Evolutionary conservation across 2,329 filamentous ascomycete species (phyloP).

Genomic region (Claviceps spartinae): DNA sequence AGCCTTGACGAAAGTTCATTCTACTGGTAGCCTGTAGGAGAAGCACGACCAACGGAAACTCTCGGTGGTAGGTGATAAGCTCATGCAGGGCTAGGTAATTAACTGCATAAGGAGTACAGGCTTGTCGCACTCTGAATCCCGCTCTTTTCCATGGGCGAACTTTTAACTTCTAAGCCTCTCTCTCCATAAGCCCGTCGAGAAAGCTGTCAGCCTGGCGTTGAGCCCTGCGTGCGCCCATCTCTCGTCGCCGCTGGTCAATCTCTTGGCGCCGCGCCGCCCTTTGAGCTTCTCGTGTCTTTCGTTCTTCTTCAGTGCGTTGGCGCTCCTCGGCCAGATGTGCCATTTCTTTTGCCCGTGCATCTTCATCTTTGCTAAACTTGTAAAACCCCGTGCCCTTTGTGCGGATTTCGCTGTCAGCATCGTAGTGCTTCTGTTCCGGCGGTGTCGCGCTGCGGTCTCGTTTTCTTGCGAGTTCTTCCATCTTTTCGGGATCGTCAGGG

Average conservation of each 20-base stretch:
- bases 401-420: slow-evolving; percentile 69
- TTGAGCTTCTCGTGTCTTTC: slow-evolving; percentile 40
- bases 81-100: not conserved
- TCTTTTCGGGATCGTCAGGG: slow-evolving; percentile 55
- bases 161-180: not conserved
- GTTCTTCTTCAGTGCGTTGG: slow-evolving; percentile 51
- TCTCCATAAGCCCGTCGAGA: slow-evolving; percentile 39
- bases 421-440: slow-evolving; percentile 71
- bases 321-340: slow-evolving; percentile 53
- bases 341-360: slow-evolving; percentile 58
- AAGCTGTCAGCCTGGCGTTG: slow-evolving; percentile 62
- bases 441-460: slow-evolving; percentile 71
- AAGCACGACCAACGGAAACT: not conserved
- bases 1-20: not conserved
- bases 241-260: slow-evolving; percentile 49
- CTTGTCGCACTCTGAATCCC: not conserved
- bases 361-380: slow-evolving; percentile 69
- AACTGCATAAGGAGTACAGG: no score
- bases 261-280: slow-evolving; percentile 45
- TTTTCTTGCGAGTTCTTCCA: slow-evolving; percentile 66
- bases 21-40: not conserved
- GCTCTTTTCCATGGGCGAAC: not conserved
- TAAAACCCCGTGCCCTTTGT: slow-evolving; percentile 87
- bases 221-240: slow-evolving; percentile 46
- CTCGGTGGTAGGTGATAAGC: not conserved